These are phyloP conservation scores for Podospora pseudopauciseta DNA, from an alignment of 495 filamentous ascomycete genomes.

Conservation along the genomic window DNA sequence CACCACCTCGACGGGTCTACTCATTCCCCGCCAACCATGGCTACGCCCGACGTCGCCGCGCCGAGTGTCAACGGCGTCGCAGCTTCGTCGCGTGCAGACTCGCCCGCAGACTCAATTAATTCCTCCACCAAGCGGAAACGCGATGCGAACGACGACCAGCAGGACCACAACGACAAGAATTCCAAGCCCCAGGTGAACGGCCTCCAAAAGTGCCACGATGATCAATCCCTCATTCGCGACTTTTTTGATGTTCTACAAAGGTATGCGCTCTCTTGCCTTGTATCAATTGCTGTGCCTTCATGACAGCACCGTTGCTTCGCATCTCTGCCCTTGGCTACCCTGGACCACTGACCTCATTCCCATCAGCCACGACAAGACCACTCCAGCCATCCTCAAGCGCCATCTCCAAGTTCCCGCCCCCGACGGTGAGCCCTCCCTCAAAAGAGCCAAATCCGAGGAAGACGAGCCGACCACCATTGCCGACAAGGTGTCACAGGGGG, in stretches of 20 bases:
- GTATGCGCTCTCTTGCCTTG: constrained; percentile 31
- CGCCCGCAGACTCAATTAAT: constrained; percentile 39
- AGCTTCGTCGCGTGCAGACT: constrained; percentile 36
- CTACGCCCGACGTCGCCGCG: constrained; percentile 40
- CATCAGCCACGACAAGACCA: constrained; percentile 40
- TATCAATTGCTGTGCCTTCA: constrained; percentile 12
- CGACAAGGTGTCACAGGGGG: constrained; percentile 42
- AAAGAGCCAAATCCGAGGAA: constrained; percentile 44
- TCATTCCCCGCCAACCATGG: constrained; percentile 34
- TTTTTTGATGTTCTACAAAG: constrained; percentile 45
- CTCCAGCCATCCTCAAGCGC: constrained; percentile 43
- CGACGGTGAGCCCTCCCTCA: constrained; percentile 42
- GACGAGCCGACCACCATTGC: constrained; percentile 40
- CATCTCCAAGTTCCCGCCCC: constrained; percentile 36
- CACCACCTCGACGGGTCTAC: constrained; percentile 16
- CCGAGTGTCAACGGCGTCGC: constrained; percentile 41
- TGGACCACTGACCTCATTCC: constrained; percentile 15
- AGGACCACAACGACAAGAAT: constrained; percentile 25
- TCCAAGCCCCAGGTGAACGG: constrained; percentile 32
- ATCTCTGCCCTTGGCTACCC: not conserved
- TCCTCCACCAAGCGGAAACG: constrained; percentile 55
- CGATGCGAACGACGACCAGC: constrained; percentile 40
- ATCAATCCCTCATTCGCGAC: constrained; percentile 35
- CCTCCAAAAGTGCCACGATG: constrained; percentile 19
- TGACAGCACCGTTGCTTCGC: not conserved